Base-by-base conservation (phyloP, 352 stramenopile species). In the Pythium scleroteichum region DNA sequence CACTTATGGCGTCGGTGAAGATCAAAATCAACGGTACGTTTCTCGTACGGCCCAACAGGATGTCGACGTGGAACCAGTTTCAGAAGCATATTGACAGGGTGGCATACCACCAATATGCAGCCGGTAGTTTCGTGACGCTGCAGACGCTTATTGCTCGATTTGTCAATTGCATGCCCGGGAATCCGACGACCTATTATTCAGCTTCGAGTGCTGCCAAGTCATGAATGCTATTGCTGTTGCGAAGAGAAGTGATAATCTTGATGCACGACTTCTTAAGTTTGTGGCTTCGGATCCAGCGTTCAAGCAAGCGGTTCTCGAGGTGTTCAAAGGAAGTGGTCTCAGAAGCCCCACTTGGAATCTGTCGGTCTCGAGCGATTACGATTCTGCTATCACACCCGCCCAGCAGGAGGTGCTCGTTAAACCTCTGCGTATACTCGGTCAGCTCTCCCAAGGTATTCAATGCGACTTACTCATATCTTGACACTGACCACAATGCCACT, bases 301-400 rank as follows among this genome's bases (percentile, higher is more conserved):
- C 10, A 48, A 58, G 54, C 55, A 66, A 29, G 14, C n/a, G n/a
- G n/a, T n/a, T n/a, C n/a, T n/a, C n/a, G n/a, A n/a, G n/a, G n/a
- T n/a, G n/a, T n/a, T n/a, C n/a, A n/a, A n/a, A n/a, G n/a, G n/a
- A n/a, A n/a, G n/a, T n/a, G n/a, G n/a, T n/a, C n/a, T n/a, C n/a
- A n/a, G n/a, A n/a, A n/a, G n/a, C n/a, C n/a, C n/a, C n/a, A n/a
- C n/a, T n/a, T n/a, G n/a, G n/a, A 89, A 91, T 55, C 68, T 96
- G 6, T 92, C 74, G 26, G 79, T 97, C 29, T 35, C 29, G 29
- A 42, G 89, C 83, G 17, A 78, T 95, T n/a, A n/a, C n/a, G n/a
- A n/a, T n/a, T n/a, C n/a, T n/a, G n/a, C n/a, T n/a, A n/a, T n/a
- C n/a, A n/a, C n/a, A n/a, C n/a, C n/a, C n/a, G n/a, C n/a, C n/a